Conservation (phyloP, 176 grass and related monocot genomes). For the Aegilops sharonensis region DNA sequence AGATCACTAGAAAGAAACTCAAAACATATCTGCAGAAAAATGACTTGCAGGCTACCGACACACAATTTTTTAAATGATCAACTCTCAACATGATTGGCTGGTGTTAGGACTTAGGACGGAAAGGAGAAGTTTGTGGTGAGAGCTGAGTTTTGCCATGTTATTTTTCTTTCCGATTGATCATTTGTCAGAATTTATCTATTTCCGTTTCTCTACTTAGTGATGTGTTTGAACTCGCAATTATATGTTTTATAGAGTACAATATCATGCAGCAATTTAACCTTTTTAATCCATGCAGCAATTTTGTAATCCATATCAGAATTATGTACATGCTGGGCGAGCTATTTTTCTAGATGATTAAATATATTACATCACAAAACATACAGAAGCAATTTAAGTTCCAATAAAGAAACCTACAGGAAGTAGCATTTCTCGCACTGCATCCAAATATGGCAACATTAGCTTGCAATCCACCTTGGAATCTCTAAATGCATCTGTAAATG, state of each 20-base stretch:
- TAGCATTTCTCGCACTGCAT: conserved; percentile 52
- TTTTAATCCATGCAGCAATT: not conserved
- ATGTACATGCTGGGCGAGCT: not conserved
- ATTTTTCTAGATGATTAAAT: not conserved
- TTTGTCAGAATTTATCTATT: not conserved
- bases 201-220: not conserved
- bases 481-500: conserved; percentile 64
- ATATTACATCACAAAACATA: conserved; percentile 2
- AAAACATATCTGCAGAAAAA: not conserved
- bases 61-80: not conserved
- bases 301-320: not conserved
- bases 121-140: not conserved
- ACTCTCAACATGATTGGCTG: not conserved
- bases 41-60: not conserved
- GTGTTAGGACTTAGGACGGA: not conserved
- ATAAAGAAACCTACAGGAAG: conserved; percentile 53
- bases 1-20: not conserved
- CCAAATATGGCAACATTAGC: conserved; percentile 63
- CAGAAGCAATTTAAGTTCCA: conserved; percentile 7
- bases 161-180: not conserved
- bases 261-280: not conserved
- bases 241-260: not conserved
- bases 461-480: conserved; percentile 69
- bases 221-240: not conserved
- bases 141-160: not conserved